Conservation (phyloP, 202 grass and related monocot species). For the Thinopyrum obtusiflorum region DNA sequence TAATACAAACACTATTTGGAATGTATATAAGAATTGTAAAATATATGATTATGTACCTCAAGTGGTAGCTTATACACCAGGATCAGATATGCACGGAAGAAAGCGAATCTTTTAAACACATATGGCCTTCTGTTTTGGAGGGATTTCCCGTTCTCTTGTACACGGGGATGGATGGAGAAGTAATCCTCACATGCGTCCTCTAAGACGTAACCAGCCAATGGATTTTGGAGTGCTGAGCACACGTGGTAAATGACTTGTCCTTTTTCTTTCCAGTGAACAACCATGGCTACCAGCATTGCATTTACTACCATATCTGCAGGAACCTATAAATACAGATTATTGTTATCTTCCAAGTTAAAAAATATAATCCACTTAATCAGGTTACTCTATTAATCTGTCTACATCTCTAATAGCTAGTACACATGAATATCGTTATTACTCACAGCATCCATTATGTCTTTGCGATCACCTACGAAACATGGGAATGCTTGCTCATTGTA, state of each 20-base stretch:
- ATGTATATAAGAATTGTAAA: neutral
- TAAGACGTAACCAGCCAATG: neutral
- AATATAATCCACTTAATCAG: neutral
- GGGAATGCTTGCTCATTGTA: constrained; percentile 38
- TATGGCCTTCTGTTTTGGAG: constrained; percentile 29
- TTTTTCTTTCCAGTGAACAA: constrained; percentile 27
- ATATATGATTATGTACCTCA: neutral
- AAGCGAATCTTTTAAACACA: constrained; percentile 29
- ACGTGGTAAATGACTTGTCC: constrained; percentile 46
- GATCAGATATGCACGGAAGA: constrained; percentile 2
- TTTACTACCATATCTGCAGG: constrained; percentile 71
- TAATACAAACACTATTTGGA: neutral
- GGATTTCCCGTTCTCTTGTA: constrained; percentile 32
- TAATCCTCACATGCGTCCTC: constrained; percentile 21
- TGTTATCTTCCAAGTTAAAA: constrained; percentile 28
- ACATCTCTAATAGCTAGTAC: neutral
- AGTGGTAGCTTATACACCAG: constrained; percentile 15
- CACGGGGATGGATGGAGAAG: constrained; percentile 50
- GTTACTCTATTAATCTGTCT: neutral
- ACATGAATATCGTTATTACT: constrained; percentile 1
- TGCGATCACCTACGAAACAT: constrained; percentile 41
- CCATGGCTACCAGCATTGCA: constrained; percentile 47
- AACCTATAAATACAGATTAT: neutral
- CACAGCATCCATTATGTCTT: constrained; percentile 47
- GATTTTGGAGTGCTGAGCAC: constrained; percentile 49